Evolutionary conservation across 2,329 filamentous ascomycete species (phyloP).

Genomic region (Colletotrichum sp.): DNA sequence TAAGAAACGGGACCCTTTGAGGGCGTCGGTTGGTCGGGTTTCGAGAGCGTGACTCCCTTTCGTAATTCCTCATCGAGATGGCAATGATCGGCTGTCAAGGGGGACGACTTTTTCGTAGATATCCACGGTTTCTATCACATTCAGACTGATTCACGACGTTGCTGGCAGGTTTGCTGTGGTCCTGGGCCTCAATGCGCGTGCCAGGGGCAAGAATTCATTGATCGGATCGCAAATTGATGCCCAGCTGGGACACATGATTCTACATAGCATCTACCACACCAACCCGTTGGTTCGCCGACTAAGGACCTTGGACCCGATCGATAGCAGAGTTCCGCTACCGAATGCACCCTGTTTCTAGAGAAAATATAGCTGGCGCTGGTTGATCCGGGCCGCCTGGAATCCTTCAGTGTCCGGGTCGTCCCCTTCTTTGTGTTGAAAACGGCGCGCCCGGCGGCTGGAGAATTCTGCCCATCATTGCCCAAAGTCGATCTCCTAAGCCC

Average conservation of each 20-base stretch:
- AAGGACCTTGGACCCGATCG: neutral
- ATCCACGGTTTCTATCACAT: neutral
- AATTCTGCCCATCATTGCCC: constrained; percentile 5
- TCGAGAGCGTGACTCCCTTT: neutral
- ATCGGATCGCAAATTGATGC: neutral
- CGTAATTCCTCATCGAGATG: neutral
- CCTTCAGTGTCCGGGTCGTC: neutral
- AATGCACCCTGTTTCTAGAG: neutral
- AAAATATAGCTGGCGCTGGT: neutral
- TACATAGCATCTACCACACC: neutral
- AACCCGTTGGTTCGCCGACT: neutral
- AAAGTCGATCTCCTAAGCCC: neutral
- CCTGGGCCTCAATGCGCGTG: neutral
- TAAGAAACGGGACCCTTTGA: neutral
- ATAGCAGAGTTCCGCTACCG: neutral
- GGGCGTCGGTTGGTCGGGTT: neutral
- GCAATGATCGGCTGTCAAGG: neutral
- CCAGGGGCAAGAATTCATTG: neutral
- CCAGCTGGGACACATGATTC: neutral
- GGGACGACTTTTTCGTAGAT: neutral
- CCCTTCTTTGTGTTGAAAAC: neutral
- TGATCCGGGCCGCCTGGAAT: neutral
- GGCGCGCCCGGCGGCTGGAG: constrained; percentile 5
- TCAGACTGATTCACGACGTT: neutral
- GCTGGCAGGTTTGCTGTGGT: neutral